Evolutionary conservation across 2,329 filamentous ascomycete genomes (phyloP), one percentile per base, ranked within the genome.

Genomic region (Pseudogymnoascus pannorum): DNA sequence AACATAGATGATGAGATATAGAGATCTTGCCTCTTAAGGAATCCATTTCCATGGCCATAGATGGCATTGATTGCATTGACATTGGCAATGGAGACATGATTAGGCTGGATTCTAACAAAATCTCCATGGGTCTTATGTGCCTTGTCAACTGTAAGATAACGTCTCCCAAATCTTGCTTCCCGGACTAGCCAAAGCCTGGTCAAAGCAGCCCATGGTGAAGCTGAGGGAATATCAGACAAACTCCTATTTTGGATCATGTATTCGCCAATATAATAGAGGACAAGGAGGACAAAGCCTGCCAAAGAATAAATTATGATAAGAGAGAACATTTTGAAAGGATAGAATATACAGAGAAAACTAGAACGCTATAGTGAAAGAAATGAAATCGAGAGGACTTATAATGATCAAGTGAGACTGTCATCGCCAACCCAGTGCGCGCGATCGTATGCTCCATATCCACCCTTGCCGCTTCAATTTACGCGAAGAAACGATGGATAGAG

Each of bases 41-140:
- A 89, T 0, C 87, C 88, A 69, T 90, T 91, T 6, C 87, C 87
- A 67, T 91, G 88, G 4, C 91, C 91, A 68, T 96, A 96, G 60
- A 96, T 84, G 51, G 80, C 74, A 12, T 81, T 80, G 60, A 96
- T 92, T 1, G 89, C 91, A n/a, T 81, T 81, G 26, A 88, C 87
- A 70, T 95, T 90, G 60, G 88, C 89, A 61, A 97, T 78, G 61
- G 88, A 92, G 67, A 96, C 81, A 69, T 96, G 92, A 68, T 92
- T 85, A 1, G 92, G 92, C 69, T 91, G 88, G 66, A 96, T 88
- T 35, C 92, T 83, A 20, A 96, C 87, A 1, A 96, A 75, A n/a
- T 86, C 87, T 3, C 92, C 92, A 64, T 69, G 68, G 69, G 86
- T 87, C 77, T 88, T 83, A 74, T 96, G 92, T 6, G 84, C 78